Evolutionary conservation across 2,329 filamentous ascomycete genomes (phyloP), one percentile per base, ranked within the genome.

Genomic region (Paecilomyces formosus): DNA sequence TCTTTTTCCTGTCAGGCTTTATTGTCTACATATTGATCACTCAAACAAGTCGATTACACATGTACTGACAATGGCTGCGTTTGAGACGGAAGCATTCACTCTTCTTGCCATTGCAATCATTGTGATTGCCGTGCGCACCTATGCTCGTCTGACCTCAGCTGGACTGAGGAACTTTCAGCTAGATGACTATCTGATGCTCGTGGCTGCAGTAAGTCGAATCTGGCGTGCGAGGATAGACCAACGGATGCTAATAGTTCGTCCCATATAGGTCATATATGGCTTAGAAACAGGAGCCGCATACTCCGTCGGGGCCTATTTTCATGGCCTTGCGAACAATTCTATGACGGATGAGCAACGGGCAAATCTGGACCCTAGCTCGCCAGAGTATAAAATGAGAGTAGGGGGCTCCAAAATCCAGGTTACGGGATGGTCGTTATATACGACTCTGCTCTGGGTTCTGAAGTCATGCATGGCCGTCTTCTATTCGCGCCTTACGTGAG

Each of bases 121-220:
- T 31, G 64, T 83, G 53, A 84, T 85, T 12, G 66, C 67, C 7
- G 64, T 86, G 11, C 77, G 85, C 31, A 77, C 79, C 1, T 78
- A 76, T 55, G 77, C 81, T 9, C 76, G 84, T 53, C 73, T 80
- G 63, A 74, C 50, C 50, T 52, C 26, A 11, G 78, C 79, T 1
- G 83, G 84, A 13, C 71, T 79, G 39, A 72, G 69, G 57, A 75
- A 76, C n/a, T 78, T 87, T 57, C 76, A 79, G 62, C 73, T 78
- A 1, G 85, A 87, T 67, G 85, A 88, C 61, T 85, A 82, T 63
- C 66, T 87, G 30, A 83, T 85, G 71, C 69, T 80, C 52, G n/a
- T 84, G 18, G 82, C 79, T 4, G 76, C 77, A 60, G 81, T 85
- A 68, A 65, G 79, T 66, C 24, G 26, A 3, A 15, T 51, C 13